These are phyloP conservation scores for Typha latifolia DNA, from an alignment of 176 grass and related monocot genomes.

Conservation along the genomic window DNA sequence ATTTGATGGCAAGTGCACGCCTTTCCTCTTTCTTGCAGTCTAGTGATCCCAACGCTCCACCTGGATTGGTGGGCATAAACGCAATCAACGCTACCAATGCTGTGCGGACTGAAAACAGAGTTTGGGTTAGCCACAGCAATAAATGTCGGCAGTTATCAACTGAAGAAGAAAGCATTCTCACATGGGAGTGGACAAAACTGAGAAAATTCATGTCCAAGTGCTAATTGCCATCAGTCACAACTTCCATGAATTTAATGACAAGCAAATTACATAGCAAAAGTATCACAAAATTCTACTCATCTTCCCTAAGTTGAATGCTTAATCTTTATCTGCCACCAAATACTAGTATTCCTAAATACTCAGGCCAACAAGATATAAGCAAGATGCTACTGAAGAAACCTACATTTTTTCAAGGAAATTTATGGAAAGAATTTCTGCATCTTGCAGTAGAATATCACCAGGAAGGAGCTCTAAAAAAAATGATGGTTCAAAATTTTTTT, in stretches of 20 bases:
- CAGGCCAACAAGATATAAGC: too few relatives aligned
- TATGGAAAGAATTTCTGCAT: too few relatives aligned
- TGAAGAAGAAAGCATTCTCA: constrained; percentile 6
- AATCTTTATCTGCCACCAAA: too few relatives aligned
- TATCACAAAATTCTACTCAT: too few relatives aligned
- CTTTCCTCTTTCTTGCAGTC: constrained; percentile 94
- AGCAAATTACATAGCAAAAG: neutral
- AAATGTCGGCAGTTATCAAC: neutral
- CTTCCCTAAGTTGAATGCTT: too few relatives aligned
- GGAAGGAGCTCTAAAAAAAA: too few relatives aligned
- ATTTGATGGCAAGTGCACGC: constrained; percentile 63
- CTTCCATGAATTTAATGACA: neutral
- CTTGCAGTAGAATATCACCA: too few relatives aligned
- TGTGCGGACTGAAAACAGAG: constrained; percentile 58
- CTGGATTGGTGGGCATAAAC: constrained; percentile 94
- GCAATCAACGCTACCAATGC: constrained; percentile 92
- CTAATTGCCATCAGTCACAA: neutral
- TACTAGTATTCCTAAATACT: too few relatives aligned
- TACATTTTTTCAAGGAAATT: too few relatives aligned
- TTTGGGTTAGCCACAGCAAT: neutral
- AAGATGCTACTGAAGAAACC: too few relatives aligned
- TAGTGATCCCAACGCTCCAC: constrained; percentile 80
- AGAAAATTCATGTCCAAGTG: neutral
- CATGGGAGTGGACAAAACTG: neutral
- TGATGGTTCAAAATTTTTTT: too few relatives aligned